A percentile compares a stretch with the other conserved stretches of the same genome.
These are phyloP conservation scores for Herpetospermum pedunculosum DNA, from an alignment of 306 rosid species.

Conservation along the genomic window DNA sequence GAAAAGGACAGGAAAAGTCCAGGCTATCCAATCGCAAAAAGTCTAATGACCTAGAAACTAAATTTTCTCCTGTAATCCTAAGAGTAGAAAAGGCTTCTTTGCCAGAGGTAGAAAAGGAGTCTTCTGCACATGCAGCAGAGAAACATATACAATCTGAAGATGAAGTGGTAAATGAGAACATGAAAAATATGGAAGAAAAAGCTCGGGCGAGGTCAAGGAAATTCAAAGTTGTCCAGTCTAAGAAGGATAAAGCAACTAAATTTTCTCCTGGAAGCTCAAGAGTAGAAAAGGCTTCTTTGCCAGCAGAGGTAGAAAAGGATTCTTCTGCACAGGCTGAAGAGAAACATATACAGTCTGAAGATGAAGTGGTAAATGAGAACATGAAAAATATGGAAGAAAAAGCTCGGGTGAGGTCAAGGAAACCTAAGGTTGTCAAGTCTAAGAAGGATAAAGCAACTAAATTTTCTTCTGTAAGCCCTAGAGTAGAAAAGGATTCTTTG, in stretches of 20 bases:
- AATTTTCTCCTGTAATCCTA: slow-evolving; percentile 7
- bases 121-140: no score
- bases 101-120: no score
- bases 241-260: no score
- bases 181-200: slow-evolving; percentile 6
- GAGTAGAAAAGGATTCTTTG: neutral
- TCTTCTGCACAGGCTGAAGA: no score
- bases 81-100: neutral
- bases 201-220: neutral
- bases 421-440: neutral
- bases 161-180: neutral
- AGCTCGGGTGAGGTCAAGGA: neutral
- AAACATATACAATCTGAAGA: slow-evolving; percentile 16
- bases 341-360: slow-evolving; percentile 18
- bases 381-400: slow-evolving; percentile 7
- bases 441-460: no score
- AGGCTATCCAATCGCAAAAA: slow-evolving; percentile 19
- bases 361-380: neutral
- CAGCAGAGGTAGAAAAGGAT: no score
- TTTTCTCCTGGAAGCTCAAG: neutral
- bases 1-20: slow-evolving; percentile 15
- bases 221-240: neutral
- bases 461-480: neutral
- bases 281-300: neutral
- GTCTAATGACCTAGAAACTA: slow-evolving; percentile 11